Conservation (phyloP, 441 rosid genomes). For the Francoa sonchifolia region DNA sequence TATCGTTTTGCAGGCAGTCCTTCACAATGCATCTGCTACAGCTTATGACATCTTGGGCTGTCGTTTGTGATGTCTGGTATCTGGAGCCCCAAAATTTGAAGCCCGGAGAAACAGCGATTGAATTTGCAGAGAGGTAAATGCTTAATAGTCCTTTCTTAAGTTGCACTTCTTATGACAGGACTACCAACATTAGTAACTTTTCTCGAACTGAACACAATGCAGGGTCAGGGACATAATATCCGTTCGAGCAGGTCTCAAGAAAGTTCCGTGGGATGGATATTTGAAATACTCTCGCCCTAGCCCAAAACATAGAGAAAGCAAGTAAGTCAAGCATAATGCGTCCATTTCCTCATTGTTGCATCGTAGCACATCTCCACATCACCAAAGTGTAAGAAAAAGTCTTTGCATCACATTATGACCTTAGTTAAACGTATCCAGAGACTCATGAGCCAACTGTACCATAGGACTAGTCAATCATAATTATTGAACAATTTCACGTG, state of each 20-base stretch:
- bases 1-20: constrained; percentile 57
- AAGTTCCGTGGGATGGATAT: constrained; percentile 98
- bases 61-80: constrained; percentile 97
- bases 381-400: neutral
- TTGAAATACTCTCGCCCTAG: constrained; percentile 86
- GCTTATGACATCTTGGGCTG: constrained; percentile 99
- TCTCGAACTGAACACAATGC: no score
- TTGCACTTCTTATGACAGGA: neutral
- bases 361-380: neutral
- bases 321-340: constrained; percentile 54
- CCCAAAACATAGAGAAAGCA: constrained; percentile 87
- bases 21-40: constrained; percentile 89
- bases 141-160: constrained; percentile 1
- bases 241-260: constrained; percentile 82
- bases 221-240: constrained; percentile 93
- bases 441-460: no score
- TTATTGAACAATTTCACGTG: neutral
- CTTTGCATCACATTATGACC: neutral
- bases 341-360: neutral
- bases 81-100: constrained; percentile 74
- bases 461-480: neutral
- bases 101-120: constrained; percentile 81
- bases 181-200: no score
- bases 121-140: constrained; percentile 82
- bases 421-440: no score